Conservation (phyloP, 306 rosid genomes). For the Inga leiocalycina region DNA sequence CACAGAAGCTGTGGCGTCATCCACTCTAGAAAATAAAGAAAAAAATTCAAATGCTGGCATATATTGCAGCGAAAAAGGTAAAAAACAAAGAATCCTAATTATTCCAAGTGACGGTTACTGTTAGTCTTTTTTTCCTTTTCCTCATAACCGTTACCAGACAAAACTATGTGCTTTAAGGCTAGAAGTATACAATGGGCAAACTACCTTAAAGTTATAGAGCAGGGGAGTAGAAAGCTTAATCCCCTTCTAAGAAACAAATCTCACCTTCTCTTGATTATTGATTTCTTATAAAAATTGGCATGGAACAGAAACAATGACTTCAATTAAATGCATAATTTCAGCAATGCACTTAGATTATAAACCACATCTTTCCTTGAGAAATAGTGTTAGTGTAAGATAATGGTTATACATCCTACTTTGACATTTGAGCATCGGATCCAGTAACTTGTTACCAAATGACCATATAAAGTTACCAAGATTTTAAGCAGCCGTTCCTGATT, state of each 20-base stretch:
- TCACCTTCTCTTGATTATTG: background rate
- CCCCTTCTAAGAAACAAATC: slow-evolving; percentile 19
- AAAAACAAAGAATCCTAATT: background rate
- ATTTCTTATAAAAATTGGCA: background rate
- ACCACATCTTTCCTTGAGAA: slow-evolving; percentile 14
- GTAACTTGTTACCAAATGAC: background rate
- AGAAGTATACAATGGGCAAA: slow-evolving; percentile 5
- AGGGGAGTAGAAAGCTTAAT: slow-evolving; percentile 12
- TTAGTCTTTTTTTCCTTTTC: background rate
- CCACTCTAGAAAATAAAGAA: background rate
- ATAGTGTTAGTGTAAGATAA: background rate
- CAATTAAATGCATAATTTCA: slow-evolving; percentile 1
- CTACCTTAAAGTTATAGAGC: slow-evolving; percentile 12
- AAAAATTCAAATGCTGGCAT: background rate
- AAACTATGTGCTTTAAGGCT: background rate
- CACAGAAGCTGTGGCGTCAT: background rate
- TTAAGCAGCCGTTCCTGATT: background rate
- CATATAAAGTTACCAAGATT: background rate
- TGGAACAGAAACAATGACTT: background rate
- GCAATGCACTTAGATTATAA: background rate
- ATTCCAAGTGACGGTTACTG: background rate
- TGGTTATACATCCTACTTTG: background rate
- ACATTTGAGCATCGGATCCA: background rate
- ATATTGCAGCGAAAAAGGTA: background rate
- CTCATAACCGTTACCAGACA: background rate